Evolutionary conservation across 805 yeast species (phyloP).

Genomic region (Novakomyces olei): DNA sequence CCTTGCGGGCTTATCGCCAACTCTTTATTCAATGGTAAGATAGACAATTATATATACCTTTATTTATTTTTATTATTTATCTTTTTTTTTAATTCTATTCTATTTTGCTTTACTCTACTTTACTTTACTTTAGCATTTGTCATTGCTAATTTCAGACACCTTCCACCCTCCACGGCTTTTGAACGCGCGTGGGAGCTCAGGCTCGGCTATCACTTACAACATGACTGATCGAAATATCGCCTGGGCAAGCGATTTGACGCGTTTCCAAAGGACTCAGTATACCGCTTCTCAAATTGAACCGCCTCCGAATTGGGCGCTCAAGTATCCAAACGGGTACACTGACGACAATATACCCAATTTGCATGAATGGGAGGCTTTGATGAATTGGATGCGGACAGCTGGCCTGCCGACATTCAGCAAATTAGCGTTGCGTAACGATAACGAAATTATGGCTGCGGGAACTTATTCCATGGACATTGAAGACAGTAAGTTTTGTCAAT

Average conservation of each 20-base stretch:
- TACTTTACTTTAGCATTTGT: too few relatives aligned
- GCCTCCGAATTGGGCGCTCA: slow-evolving; percentile 74
- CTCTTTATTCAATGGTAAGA: slow-evolving; percentile 59
- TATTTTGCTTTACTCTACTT: too few relatives aligned
- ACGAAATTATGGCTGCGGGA: slow-evolving; percentile 35
- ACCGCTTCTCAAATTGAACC: slow-evolving; percentile 55
- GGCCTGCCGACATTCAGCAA: slow-evolving; percentile 79
- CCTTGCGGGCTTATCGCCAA: slow-evolving; percentile 95
- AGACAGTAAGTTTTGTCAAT: too few relatives aligned
- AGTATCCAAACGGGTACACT: slow-evolving; percentile 76
- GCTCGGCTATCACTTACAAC: slow-evolving; percentile 11
- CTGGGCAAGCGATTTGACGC: slow-evolving; percentile 57
- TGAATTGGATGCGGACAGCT: slow-evolving; percentile 97
- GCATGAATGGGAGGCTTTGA: slow-evolving; percentile 58
- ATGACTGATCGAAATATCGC: slow-evolving; percentile 45
- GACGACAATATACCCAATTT: slow-evolving; percentile 57
- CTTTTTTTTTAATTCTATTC: too few relatives aligned
- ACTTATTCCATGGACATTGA: slow-evolving; percentile 46
- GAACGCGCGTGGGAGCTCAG: neutral
- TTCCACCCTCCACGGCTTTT: slow-evolving; percentile 34
- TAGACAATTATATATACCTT: too few relatives aligned
- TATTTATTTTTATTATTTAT: too few relatives aligned
- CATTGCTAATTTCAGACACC: too few relatives aligned
- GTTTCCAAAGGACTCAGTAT: slow-evolving; percentile 55
- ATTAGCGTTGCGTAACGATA: slow-evolving; percentile 51